Conservation (phyloP, 2,329 filamentous ascomycete species). For the Colletotrichum sp. region DNA sequence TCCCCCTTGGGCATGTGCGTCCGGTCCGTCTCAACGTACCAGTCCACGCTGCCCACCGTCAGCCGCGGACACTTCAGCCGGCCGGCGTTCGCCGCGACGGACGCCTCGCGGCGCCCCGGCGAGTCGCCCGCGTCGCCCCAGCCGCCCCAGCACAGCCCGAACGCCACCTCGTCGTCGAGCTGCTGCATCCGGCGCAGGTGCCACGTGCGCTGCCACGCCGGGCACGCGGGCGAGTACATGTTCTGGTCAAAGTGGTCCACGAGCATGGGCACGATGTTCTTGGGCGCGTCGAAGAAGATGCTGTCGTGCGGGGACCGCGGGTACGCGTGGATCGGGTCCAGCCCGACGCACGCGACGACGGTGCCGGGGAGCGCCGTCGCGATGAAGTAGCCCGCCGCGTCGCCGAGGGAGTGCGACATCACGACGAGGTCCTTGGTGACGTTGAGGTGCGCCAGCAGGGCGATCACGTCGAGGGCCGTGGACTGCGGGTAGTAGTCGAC, state of each 20-base stretch:
- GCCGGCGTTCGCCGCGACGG: background rate
- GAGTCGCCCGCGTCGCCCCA: constrained; percentile 1
- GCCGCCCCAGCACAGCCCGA: constrained; percentile 2
- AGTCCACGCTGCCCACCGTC: background rate
- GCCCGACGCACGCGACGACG: background rate
- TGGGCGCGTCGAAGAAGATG: background rate
- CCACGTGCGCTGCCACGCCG: constrained; percentile 11
- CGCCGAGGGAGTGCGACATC: constrained; percentile 1
- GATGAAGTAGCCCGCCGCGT: background rate
- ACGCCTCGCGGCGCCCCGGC: background rate
- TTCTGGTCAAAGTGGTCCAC: background rate
- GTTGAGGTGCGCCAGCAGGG: background rate
- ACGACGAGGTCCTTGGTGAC: background rate
- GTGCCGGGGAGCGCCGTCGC: background rate
- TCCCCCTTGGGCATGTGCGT: constrained; percentile 1
- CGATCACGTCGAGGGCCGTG: constrained; percentile 3
- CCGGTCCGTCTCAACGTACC: constrained; percentile 2
- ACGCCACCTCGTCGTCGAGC: constrained; percentile 1
- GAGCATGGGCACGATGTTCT: background rate
- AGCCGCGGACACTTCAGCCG: constrained; percentile 1
- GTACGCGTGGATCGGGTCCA: constrained; percentile 3
- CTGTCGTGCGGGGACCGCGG: background rate
- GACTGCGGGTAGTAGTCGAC: constrained; percentile 10
- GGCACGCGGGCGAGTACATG: background rate
- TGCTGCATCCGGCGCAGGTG: constrained; percentile 1